These are phyloP conservation scores for Saccharomyces hybrid DNA, from an alignment of 1,139 yeast species.

Conservation along the genomic window DNA sequence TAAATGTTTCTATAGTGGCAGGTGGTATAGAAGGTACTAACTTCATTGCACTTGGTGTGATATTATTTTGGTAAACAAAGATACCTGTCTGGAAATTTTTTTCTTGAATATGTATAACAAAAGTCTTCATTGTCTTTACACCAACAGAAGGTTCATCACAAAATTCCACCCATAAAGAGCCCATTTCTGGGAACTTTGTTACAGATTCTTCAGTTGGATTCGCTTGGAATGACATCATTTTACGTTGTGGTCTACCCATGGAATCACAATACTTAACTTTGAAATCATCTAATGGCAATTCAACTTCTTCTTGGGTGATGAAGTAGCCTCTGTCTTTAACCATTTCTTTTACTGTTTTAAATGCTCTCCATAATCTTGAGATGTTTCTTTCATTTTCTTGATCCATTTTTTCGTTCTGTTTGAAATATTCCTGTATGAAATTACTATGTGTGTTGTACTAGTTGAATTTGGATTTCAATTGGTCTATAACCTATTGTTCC, in stretches of 20 bases:
- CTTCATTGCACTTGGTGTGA: slow-evolving; percentile 95
- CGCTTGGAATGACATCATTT: slow-evolving; percentile 92
- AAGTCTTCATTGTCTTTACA: slow-evolving; percentile 94
- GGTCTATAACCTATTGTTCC: background rate
- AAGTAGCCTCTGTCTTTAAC: slow-evolving; percentile 92
- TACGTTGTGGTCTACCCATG: slow-evolving; percentile 83
- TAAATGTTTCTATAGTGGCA: slow-evolving; percentile 93
- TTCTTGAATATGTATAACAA: slow-evolving; percentile 88
- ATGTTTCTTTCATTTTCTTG: slow-evolving; percentile 76
- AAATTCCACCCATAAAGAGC: slow-evolving; percentile 94
- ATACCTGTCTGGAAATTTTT: slow-evolving; percentile 89
- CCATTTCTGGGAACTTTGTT: slow-evolving; percentile 80
- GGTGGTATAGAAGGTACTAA: slow-evolving; percentile 94
- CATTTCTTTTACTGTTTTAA: slow-evolving; percentile 90
- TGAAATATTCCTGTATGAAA: background rate
- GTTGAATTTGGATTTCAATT: background rate
- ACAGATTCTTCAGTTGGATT: slow-evolving; percentile 77
- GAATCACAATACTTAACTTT: slow-evolving; percentile 78
- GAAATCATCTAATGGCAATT: slow-evolving; percentile 81
- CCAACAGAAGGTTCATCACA: slow-evolving; percentile 95
- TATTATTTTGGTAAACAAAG: slow-evolving; percentile 78
- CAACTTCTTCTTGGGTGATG: slow-evolving; percentile 86
- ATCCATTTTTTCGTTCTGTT: slow-evolving; percentile 48
- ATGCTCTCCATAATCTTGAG: slow-evolving; percentile 90
- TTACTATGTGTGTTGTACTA: background rate